Evolutionary conservation across 164 flowering plant genomes (phyloP).

Genomic region (Taxillus chinensis): DNA sequence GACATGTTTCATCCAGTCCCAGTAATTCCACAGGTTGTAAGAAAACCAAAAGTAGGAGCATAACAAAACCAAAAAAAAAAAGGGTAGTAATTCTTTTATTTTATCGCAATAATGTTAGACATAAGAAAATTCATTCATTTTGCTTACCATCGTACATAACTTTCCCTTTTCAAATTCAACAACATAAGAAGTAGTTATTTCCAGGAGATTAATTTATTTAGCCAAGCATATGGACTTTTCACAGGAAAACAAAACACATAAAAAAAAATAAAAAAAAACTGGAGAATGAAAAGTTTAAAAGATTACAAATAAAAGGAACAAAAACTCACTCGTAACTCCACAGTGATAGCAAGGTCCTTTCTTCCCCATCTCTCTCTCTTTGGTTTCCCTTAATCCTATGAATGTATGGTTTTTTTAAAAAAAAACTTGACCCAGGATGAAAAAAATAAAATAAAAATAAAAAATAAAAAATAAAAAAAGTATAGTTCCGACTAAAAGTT

Average conservation of each 20-base stretch:
- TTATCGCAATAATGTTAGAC: not conserved
- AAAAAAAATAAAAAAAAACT: not conserved
- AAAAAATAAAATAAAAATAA: constrained; percentile 7
- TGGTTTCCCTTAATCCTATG: constrained; percentile 1
- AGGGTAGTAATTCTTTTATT: not conserved
- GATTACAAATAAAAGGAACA: constrained; percentile 16
- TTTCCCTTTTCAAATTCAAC: not conserved
- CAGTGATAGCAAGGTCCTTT: constrained; percentile 97
- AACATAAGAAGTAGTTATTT: not conserved
- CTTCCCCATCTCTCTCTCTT: constrained; percentile 56
- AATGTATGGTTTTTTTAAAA: not conserved
- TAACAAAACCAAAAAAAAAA: no score
- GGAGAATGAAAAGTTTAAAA: no score
- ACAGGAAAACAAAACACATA: not conserved
- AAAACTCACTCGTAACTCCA: constrained; percentile 94
- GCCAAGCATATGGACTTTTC: not conserved
- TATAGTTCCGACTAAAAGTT: constrained; percentile 13
- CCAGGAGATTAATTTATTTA: constrained; percentile 3
- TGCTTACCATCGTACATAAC: no score
- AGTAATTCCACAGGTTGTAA: no score
- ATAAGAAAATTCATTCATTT: not conserved
- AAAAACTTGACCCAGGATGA: constrained; percentile 8
- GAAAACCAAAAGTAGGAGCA: no score
- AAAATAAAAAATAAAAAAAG: constrained; percentile 8
- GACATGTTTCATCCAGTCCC: no score